Evolutionary conservation across 78 protist genomes (phyloP).

Genomic region (Guillardia theta): DNA sequence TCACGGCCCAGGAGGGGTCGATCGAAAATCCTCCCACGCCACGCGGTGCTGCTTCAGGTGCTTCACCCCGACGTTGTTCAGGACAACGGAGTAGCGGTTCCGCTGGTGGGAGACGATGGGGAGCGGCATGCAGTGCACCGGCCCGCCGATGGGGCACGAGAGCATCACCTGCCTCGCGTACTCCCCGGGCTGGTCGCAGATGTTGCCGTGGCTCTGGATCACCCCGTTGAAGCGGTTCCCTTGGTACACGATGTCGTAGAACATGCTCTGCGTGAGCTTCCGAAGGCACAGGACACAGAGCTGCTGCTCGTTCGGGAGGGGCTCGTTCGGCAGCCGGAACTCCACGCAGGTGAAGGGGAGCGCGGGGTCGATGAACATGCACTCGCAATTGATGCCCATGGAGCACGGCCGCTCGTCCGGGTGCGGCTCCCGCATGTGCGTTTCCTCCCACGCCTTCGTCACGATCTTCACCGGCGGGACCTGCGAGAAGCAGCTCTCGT

Average conservation of each 20-base stretch:
- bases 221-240: not conserved
- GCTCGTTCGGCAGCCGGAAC: not conserved
- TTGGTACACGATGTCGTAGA: not conserved
- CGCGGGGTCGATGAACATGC: not conserved
- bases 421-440: not conserved
- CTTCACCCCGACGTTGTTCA: not conserved
- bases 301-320: not conserved
- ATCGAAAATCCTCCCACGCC: not conserved
- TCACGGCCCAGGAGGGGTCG: not conserved
- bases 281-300: not conserved
- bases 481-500: not conserved
- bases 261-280: not conserved
- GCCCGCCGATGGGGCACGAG: not conserved
- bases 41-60: not conserved
- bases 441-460: not conserved
- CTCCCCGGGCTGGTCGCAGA: not conserved
- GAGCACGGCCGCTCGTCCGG: not conserved
- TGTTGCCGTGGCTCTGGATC: not conserved
- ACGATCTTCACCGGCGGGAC: not conserved
- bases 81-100: not conserved
- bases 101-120: slow-evolving; percentile 2
- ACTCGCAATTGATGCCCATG: not conserved
- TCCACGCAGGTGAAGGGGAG: not conserved
- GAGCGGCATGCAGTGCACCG: not conserved
- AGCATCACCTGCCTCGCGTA: not conserved